Evolutionary conservation across 208 protist species (phyloP), one percentile per base, ranked within the genome.

Genomic region (Crithidia bombi): DNA sequence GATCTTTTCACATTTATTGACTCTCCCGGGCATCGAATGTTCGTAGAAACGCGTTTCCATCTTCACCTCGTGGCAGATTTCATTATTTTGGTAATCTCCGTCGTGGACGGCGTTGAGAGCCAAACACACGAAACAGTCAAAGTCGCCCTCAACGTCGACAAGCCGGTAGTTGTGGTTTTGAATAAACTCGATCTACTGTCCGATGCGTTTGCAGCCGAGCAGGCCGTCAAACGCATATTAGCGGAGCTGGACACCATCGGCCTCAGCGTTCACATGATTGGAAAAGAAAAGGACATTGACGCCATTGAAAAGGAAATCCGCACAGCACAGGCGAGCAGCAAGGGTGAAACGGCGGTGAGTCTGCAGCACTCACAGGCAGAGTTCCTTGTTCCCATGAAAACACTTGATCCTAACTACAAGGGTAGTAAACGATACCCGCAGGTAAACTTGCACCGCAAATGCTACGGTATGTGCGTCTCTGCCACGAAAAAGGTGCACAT

Each of bases 121-220:
- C 94, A 97, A 66, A 96, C 91, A 0, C 78, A 90, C 52, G 94
- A 98, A 62, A 75, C 69, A 5, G 82, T 98, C 49, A 95, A 96
- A 70, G 79, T 94, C 3, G 90, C 89, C 10, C 79, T 95, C 41
- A 93, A 94, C 57, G 63, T 94, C 23, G 90, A 97, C 62, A 86
- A 76, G 44, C 94, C 94, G 6, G 65, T 97, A 35, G 32, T 98
- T 44, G 90, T 98, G 10, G 88, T 91, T 19, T 62, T 97, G 17
- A 98, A 79, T 73, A 98, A 98, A 57, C 46, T 96, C 15, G 94
- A 98, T 61, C 33, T 89, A 4, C 79, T 95, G 41, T 85, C 89
- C 0, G 88, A 93, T 65, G 43, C 75, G 3, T 66, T 81, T n/a
- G 70, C 83, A 15, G 81, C 82, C 38, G 26, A 75, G 39, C 63